phyloP scores from a whole-genome alignment of 2,329 filamentous ascomycete species.

The Trichoderma sp. region DNA sequence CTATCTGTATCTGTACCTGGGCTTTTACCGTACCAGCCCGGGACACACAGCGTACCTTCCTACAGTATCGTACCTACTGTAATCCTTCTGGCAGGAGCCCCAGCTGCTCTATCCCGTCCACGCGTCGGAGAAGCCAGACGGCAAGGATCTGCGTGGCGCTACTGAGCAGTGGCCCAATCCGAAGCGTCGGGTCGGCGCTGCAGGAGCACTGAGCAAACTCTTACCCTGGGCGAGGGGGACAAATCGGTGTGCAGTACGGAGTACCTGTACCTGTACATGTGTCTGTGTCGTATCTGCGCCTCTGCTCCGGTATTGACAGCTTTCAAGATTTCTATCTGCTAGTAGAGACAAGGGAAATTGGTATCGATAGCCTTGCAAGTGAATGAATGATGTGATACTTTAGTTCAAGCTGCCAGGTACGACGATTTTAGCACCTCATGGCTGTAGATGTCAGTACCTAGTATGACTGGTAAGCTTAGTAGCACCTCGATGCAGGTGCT shows the following conservation, averaged over 20 bases:
- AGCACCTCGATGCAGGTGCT: background rate
- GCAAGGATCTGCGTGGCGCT: constrained; percentile 13
- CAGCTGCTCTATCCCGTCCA: background rate
- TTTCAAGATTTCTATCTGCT: background rate
- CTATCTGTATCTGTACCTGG: background rate
- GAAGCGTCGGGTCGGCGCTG: constrained; percentile 17
- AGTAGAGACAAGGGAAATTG: too few relatives aligned
- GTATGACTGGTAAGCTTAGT: background rate
- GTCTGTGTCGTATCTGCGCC: background rate
- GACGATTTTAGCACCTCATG: background rate
- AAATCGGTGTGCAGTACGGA: background rate
- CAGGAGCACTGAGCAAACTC: constrained; percentile 1
- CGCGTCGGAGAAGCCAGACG: constrained; percentile 8
- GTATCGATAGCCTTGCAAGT: background rate
- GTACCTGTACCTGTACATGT: background rate
- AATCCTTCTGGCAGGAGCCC: background rate
- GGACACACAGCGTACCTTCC: background rate
- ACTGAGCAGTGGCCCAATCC: constrained; percentile 15
- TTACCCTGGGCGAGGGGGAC: background rate
- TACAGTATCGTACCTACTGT: background rate
- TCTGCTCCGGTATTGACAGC: background rate
- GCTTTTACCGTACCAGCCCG: background rate
- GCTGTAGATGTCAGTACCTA: background rate
- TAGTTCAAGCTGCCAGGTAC: background rate
- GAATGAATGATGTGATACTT: constrained; percentile 1